Conservation (phyloP, 192 early-diverging fungal species). For the Umbelopsis vinacea region DNA sequence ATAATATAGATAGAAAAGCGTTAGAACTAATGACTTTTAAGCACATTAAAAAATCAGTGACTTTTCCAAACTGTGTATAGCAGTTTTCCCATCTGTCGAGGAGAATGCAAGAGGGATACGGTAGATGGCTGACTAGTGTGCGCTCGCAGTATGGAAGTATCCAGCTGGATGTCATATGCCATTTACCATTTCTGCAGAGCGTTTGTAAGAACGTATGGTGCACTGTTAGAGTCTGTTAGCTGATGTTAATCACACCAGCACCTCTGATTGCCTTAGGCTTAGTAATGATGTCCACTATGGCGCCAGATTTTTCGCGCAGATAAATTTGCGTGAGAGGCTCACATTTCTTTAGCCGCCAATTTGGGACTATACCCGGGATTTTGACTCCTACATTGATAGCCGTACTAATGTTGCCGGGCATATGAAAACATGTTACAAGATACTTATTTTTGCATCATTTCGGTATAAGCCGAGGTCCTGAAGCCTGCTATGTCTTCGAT, state of each 20-base stretch:
- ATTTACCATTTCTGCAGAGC: background rate
- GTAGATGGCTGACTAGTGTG: background rate
- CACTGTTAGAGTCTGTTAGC: background rate
- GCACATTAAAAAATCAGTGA: too few species aligned
- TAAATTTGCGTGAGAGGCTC: background rate
- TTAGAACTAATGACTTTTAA: too few species aligned
- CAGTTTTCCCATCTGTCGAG: background rate
- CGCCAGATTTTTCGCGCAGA: slow-evolving; percentile 3
- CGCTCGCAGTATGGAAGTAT: background rate
- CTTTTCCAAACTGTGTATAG: too few species aligned
- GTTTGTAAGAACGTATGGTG: background rate
- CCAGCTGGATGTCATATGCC: background rate
- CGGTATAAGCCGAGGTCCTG: too few species aligned
- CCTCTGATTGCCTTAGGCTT: background rate
- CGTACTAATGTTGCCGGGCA: too few species aligned
- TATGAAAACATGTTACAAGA: too few species aligned
- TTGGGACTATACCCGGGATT: too few species aligned
- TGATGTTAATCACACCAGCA: background rate
- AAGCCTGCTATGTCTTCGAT: too few species aligned
- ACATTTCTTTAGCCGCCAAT: background rate
- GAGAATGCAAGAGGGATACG: background rate
- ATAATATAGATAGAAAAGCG: too few species aligned
- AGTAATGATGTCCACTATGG: background rate
- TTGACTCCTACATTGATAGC: too few species aligned
- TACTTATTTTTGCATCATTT: too few species aligned